Evolutionary conservation across 306 rosid species (phyloP).

Genomic region (Corylus avellana): DNA sequence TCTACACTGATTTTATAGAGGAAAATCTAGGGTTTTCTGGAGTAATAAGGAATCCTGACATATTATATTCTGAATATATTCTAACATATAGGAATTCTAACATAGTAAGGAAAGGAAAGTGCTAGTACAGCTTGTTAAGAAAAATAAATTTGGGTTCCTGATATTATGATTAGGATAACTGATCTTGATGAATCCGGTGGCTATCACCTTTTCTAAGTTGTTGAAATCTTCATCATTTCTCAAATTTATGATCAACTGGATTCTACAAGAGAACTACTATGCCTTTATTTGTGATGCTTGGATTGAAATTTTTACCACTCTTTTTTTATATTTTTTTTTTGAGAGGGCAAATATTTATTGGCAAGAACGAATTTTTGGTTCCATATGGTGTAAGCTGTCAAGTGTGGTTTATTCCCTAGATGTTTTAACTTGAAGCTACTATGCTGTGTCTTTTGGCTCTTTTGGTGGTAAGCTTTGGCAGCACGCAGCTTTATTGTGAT

Average conservation of each 20-base stretch:
- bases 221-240: background rate
- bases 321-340: background rate
- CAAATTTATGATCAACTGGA: background rate
- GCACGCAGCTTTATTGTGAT: background rate
- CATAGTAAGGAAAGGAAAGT: no score
- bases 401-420: background rate
- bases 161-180: background rate
- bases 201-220: background rate
- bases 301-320: background rate
- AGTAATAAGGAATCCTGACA: no score
- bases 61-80: no score
- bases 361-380: background rate
- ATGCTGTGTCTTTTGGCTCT: background rate
- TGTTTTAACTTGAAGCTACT: background rate
- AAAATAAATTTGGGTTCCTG: no score
- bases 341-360: background rate
- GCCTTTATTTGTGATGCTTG: background rate
- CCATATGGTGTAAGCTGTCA: background rate
- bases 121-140: no score
- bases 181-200: background rate
- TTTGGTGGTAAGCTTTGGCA: background rate
- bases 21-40: no score
- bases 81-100: no score
- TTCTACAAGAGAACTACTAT: background rate
- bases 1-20: no score